These are phyloP conservation scores for Brassica cretica DNA, from an alignment of 345 rosid genomes.

Conservation along the genomic window DNA sequence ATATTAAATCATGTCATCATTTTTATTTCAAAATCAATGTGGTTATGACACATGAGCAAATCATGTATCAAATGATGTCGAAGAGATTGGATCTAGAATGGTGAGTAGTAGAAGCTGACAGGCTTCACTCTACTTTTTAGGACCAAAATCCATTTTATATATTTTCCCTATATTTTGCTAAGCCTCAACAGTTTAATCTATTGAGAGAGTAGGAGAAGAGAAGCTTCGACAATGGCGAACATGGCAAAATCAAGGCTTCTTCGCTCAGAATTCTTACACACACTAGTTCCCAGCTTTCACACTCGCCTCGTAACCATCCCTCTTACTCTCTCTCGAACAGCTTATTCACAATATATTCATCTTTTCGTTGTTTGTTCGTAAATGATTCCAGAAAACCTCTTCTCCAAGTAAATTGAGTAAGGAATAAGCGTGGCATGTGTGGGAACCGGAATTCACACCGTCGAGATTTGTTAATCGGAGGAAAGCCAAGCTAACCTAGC, in stretches of 20 bases:
- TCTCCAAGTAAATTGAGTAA: not conserved
- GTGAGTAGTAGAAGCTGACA: too few species aligned
- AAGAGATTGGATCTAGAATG: too few species aligned
- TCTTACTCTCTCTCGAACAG: not conserved
- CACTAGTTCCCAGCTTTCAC: slow-evolving; percentile 3
- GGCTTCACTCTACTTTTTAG: too few species aligned
- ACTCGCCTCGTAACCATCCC: slow-evolving; percentile 8
- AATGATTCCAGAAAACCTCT: slow-evolving; percentile 18
- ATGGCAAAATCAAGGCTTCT: not conserved
- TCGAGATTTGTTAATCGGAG: too few species aligned
- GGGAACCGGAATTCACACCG: too few species aligned
- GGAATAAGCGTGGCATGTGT: not conserved
- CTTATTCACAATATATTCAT: not conserved
- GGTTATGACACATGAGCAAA: too few species aligned
- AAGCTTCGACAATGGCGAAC: slow-evolving; percentile 1
- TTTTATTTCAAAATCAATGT: too few species aligned
- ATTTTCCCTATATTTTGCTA: too few species aligned
- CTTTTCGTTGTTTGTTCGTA: not conserved
- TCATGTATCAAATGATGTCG: too few species aligned
- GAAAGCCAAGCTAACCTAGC: too few species aligned
- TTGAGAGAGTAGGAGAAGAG: not conserved
- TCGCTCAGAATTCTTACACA: slow-evolving; percentile 11
- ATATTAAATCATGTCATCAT: too few species aligned
- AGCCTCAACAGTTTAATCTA: not conserved
- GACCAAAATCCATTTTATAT: not conserved